phyloP scores from a whole-genome alignment of 106 monocot genomes.

The Xerophyta viscosa region DNA sequence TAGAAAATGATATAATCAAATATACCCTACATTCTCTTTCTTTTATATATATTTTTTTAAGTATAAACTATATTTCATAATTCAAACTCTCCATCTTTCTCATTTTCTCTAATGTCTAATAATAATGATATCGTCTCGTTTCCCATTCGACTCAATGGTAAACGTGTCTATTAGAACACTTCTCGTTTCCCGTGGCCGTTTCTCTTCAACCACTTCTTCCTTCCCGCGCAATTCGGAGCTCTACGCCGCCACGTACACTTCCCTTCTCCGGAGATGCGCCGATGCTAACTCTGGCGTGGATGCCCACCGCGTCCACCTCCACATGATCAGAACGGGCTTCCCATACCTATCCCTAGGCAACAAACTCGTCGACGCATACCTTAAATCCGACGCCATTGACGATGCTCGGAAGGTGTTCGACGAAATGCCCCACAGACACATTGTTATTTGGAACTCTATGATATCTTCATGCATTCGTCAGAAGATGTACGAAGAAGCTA shows the following conservation, averaged over 20 bases:
- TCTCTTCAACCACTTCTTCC: too few relatives aligned
- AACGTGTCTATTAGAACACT: too few relatives aligned
- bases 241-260: constrained; percentile 22
- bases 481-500: constrained; percentile 27
- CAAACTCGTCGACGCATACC: constrained; percentile 48
- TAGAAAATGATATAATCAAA: too few relatives aligned
- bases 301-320: constrained; percentile 27
- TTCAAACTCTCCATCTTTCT: too few relatives aligned
- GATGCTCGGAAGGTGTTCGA: constrained; percentile 60
- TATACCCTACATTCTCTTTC: too few relatives aligned
- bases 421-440: constrained; percentile 56
- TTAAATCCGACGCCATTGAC: constrained; percentile 32
- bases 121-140: too few relatives aligned
- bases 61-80: too few relatives aligned
- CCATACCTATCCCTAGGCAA: constrained; percentile 58
- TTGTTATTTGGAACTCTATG: constrained; percentile 62
- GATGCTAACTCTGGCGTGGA: constrained; percentile 15
- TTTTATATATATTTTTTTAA: too few relatives aligned
- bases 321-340: constrained; percentile 46
- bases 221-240: too few relatives aligned
- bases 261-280: constrained; percentile 42
- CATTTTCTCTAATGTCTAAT: too few relatives aligned
- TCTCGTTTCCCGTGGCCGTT: too few relatives aligned
- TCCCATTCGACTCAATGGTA: too few relatives aligned
- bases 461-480: constrained; percentile 38